A percentile compares a stretch with the other conserved stretches of the same genome.
phyloP scores from a whole-genome alignment of 495 filamentous ascomycete genomes.

The Lepidopterella palustris region DNA sequence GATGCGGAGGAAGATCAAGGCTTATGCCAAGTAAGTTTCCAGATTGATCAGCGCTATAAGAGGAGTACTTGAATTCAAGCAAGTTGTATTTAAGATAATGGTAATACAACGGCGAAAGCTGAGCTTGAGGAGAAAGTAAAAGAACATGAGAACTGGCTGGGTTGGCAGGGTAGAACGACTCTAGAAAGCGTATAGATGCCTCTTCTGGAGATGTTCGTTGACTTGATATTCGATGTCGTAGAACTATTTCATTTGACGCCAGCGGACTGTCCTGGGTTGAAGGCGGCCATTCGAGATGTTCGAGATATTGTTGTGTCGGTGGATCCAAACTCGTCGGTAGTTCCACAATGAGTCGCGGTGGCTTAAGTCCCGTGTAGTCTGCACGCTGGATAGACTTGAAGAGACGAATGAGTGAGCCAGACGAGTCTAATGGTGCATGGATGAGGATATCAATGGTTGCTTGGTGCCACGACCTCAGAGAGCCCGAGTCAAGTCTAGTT shows the following conservation, averaged over 20 bases:
- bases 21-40: constrained; percentile 63
- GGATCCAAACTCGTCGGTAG: constrained; percentile 60
- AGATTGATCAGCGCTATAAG: constrained; percentile 33
- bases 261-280: constrained; percentile 20
- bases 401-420: constrained; percentile 66
- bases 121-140: constrained; percentile 66
- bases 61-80: constrained; percentile 68
- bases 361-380: constrained; percentile 59
- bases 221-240: constrained; percentile 64
- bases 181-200: constrained; percentile 63
- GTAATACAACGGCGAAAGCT: constrained; percentile 68
- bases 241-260: constrained; percentile 44
- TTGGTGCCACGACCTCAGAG: constrained; percentile 69
- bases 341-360: constrained; percentile 72
- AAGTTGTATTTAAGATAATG: constrained; percentile 73
- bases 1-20: constrained; percentile 61
- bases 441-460: constrained; percentile 69
- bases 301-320: constrained; percentile 53
- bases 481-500: constrained; percentile 62
- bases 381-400: constrained; percentile 64
- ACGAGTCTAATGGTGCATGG: constrained; percentile 58
- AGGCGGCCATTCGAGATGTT: constrained; percentile 59
- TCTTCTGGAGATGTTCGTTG: constrained; percentile 51
- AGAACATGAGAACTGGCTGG: constrained; percentile 61
- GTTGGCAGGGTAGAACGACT: constrained; percentile 71